Conservation (phyloP, 768 basidiomycete species). For the Cystobasidium ongulense region DNA sequence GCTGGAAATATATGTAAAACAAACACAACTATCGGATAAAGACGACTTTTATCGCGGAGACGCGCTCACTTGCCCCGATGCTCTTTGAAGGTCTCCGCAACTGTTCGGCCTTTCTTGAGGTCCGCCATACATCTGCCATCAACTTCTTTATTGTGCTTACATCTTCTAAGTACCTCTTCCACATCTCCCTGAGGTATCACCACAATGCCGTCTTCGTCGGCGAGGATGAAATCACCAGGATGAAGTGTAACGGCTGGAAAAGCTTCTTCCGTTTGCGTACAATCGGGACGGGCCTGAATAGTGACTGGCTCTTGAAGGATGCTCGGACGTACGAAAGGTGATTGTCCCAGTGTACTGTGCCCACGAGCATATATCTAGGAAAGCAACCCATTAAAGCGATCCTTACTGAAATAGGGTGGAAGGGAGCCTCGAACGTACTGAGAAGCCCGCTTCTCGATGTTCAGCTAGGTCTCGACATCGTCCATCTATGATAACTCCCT, state of each 20-base stretch:
- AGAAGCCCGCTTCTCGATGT: conserved; percentile 61
- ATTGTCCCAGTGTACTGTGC: conserved; percentile 76
- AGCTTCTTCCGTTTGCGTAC: conserved; percentile 43
- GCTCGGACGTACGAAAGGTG: conserved; percentile 71
- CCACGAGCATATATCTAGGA: conserved; percentile 61
- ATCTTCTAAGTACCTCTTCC: conserved; percentile 55
- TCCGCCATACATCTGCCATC: conserved; percentile 69
- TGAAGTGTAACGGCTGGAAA: conserved; percentile 51
- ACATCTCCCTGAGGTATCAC: conserved; percentile 59
- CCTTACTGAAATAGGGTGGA: background rate
- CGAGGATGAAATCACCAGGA: conserved; percentile 76
- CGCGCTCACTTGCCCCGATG: conserved; percentile 55
- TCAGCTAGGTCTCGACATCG: conserved; percentile 77
- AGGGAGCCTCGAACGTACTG: conserved; percentile 46
- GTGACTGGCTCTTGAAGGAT: conserved; percentile 61
- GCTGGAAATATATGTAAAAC: too few species aligned
- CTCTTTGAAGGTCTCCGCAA: conserved; percentile 67
- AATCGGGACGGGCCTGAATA: conserved; percentile 46
- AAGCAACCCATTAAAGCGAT: background rate
- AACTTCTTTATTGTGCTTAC: conserved; percentile 55
- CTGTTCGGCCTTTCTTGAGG: conserved; percentile 63
- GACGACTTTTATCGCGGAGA: too few species aligned
- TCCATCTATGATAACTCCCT: conserved; percentile 61
- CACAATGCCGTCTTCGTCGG: conserved; percentile 81
- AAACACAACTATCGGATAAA: too few species aligned